Percentiles rank a stretch among this genome's conserved stretches.
phyloP scores from a whole-genome alignment of 306 rosid genomes.

The Cicer judaicum region DNA sequence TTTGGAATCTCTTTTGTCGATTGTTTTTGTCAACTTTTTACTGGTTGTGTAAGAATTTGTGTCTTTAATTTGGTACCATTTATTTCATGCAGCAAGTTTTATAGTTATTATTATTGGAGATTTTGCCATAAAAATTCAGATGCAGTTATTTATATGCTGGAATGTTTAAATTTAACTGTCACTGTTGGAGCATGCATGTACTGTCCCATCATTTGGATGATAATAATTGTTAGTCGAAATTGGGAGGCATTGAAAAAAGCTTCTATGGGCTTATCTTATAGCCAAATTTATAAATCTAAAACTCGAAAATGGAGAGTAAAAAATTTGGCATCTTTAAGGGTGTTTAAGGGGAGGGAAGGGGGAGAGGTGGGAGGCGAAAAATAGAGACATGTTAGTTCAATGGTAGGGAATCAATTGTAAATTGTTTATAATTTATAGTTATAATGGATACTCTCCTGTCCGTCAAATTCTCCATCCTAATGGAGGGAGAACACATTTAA shows the following conservation, averaged over 20 bases:
- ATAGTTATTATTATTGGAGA: constrained; percentile 39
- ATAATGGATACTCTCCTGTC: too few relatives aligned
- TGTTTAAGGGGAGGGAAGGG: too few relatives aligned
- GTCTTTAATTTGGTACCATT: constrained; percentile 32
- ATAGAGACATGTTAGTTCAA: too few relatives aligned
- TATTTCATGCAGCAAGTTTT: constrained; percentile 20
- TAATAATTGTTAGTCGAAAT: neutral
- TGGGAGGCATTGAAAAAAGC: neutral
- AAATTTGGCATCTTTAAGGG: too few relatives aligned
- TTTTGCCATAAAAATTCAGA: constrained; percentile 3
- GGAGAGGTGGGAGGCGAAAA: too few relatives aligned
- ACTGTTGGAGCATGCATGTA: neutral
- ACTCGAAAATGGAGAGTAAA: too few relatives aligned
- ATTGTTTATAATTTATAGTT: too few relatives aligned
- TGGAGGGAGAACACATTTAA: too few relatives aligned
- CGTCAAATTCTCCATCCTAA: too few relatives aligned
- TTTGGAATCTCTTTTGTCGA: constrained; percentile 26
- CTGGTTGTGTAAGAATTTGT: constrained; percentile 40
- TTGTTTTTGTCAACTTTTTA: constrained; percentile 41
- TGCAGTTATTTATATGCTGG: neutral
- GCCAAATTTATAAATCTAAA: too few relatives aligned
- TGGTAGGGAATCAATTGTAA: too few relatives aligned
- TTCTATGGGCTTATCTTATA: too few relatives aligned
- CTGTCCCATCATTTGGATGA: neutral
- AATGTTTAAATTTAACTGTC: neutral